Evolutionary conservation across 2,329 filamentous ascomycete genomes (phyloP), one percentile per base, ranked within the genome.

Genomic region (Epichloe gansuensis): DNA sequence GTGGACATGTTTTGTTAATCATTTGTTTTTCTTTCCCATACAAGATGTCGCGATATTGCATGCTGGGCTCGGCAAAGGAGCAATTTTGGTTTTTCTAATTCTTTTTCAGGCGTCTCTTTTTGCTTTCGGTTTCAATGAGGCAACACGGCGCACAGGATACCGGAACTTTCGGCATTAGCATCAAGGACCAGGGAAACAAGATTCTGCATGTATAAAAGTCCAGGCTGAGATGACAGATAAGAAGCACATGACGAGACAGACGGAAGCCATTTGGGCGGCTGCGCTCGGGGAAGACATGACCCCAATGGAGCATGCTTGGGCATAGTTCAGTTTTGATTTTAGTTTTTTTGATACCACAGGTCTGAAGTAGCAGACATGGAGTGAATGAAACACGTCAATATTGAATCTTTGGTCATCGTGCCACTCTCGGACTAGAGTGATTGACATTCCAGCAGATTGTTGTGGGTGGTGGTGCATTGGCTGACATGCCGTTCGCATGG

Each of bases 11-110:
- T 42, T 15, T 13, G 9, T 25, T 38, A 42, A 39, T 35, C 12
- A 15, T 49, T 45, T 42, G 8, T 52, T 38, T 34, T 25, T 35
- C 8, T 9, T 7, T 9, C 25, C 13, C 48, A 50, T 15, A 31
- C 25, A 45, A 51, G 35, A 51, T 51, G 35, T 48, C 34, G 51
- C 23, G 52, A 49, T 27, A 49, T 46, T 51, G 49, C 49, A 54
- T 54, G 52, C 35, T 48, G 13, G 23, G 48, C 27, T 21, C 36
- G 48, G 48, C 44, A 51, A 23, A 17, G 39, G 40, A 53, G 52
- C 52, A 48, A 48, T 25, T 47, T 38, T 25, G 15, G 5, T n/a
- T 39, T 13, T 5, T 12, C 27, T 34, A 4, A 38, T 49, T 46
- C 36, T 23, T 27, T 34, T 47, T 25, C 11, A 40, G 34, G 21